Percentiles rank a stretch among this genome's conserved stretches.
Conservation (phyloP, 371 early-diverging fungal genomes). For the Saksenaea vasiformis region DNA sequence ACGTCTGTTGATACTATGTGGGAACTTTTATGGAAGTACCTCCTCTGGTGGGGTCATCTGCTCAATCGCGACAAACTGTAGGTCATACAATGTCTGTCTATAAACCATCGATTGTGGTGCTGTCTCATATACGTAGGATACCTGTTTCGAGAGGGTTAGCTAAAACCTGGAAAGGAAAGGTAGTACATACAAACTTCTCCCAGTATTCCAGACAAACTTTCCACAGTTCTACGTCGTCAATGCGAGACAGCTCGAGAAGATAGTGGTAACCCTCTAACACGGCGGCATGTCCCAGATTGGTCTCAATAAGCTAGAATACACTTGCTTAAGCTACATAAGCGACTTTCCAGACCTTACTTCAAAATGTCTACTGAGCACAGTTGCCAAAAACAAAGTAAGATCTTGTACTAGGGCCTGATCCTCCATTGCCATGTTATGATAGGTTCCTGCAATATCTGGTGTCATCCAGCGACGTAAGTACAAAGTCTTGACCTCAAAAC, state of each 20-base stretch:
- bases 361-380: conserved; percentile 77
- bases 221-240: conserved; percentile 95
- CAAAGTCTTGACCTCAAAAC: not conserved
- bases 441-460: conserved; percentile 77
- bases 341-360: conserved; percentile 54
- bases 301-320: not conserved
- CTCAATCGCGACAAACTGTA: conserved; percentile 91
- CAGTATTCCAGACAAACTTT: conserved; percentile 97
- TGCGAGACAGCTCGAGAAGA: conserved; percentile 81
- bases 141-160: not conserved
- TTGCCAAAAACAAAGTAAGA: conserved; percentile 70
- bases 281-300: not conserved
- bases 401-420: conserved; percentile 34
- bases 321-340: not conserved
- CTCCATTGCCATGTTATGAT: conserved; percentile 64
- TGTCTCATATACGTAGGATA: not conserved
- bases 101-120: not conserved
- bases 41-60: conserved; percentile 96
- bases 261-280: conserved; percentile 74
- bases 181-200: conserved; percentile 82
- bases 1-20: not conserved
- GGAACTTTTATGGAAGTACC: conserved; percentile 71
- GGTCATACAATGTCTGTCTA: conserved; percentile 58
- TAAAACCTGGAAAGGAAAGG: not conserved
- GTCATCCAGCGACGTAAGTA: conserved; percentile 62